These are phyloP conservation scores for Spergularia bocconei DNA, from an alignment of 148 eudicot genomes.

Conservation along the genomic window DNA sequence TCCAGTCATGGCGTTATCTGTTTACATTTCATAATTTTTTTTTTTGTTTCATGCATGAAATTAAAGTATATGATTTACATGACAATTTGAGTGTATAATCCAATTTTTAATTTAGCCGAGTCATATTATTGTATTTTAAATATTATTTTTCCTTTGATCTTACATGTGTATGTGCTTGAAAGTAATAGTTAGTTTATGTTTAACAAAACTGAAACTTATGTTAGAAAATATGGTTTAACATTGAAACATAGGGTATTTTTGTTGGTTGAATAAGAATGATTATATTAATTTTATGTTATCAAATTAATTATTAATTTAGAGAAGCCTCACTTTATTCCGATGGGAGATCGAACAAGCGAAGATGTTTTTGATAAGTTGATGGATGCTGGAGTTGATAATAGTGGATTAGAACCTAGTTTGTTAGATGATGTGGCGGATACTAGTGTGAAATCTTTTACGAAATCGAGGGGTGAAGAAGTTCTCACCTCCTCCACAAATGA, in stretches of 20 bases:
- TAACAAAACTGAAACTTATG: too few species aligned
- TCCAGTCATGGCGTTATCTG: too few species aligned
- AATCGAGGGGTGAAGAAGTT: constrained; percentile 36
- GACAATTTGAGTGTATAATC: too few species aligned
- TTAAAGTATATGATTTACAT: too few species aligned
- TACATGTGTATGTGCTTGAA: too few species aligned
- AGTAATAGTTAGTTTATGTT: too few species aligned
- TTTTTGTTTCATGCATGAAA: too few species aligned
- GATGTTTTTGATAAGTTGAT: constrained; percentile 89
- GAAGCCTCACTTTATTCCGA: constrained; percentile 61
- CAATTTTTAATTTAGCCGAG: too few species aligned
- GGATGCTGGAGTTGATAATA: constrained; percentile 49
- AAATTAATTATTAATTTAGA: constrained; percentile 33
- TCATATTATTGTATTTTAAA: too few species aligned
- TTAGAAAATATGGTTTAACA: too few species aligned
- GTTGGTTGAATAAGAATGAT: not conserved
- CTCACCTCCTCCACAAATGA: constrained; percentile 5
- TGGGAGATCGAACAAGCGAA: constrained; percentile 85
- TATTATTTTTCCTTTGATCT: too few species aligned
- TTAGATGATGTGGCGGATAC: constrained; percentile 40
- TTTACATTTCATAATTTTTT: too few species aligned
- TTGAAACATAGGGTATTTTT: not conserved
- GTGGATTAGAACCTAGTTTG: constrained; percentile 22
- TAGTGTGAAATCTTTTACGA: constrained; percentile 44
- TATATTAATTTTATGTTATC: not conserved